Percentiles rank a stretch among this genome's conserved stretches.
Evolutionary conservation across 2,329 filamentous ascomycete genomes (phyloP).

Genomic region (Penicillium expansum): DNA sequence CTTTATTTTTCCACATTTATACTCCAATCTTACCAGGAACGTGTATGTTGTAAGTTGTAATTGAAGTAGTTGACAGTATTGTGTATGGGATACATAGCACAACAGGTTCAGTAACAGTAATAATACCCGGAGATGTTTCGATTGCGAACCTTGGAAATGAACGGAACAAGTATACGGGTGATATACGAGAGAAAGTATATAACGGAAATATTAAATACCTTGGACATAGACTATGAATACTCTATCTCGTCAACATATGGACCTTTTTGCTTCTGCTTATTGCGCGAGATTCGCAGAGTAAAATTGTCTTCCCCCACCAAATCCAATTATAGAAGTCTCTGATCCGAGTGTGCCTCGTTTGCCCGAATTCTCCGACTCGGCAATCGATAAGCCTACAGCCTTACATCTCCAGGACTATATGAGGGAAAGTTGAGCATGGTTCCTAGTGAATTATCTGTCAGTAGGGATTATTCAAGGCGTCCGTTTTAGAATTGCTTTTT

Average conservation of each 20-base stretch:
- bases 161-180: not conserved
- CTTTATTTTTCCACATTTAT: not conserved
- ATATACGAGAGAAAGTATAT: not conserved
- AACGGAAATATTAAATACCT: not conserved
- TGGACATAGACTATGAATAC: no score
- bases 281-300: not conserved
- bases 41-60: slow-evolving; percentile 6
- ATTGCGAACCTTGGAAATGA: slow-evolving; percentile 8
- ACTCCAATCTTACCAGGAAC: slow-evolving; percentile 26
- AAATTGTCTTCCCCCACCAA: not conserved
- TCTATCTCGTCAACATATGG: no score
- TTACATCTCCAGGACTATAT: no score
- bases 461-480: not conserved
- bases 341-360: slow-evolving; percentile 5
- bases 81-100: slow-evolving; percentile 16
- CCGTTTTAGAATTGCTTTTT: not conserved
- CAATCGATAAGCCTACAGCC: not conserved
- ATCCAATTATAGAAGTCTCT: slow-evolving; percentile 4
- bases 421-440: not conserved
- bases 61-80: slow-evolving; percentile 17
- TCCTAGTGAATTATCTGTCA: not conserved
- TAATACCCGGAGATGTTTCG: slow-evolving; percentile 15
- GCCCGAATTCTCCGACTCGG: slow-evolving; percentile 4
- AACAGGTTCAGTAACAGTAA: slow-evolving; percentile 16
- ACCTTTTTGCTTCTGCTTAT: not conserved